Evolutionary conservation across 345 rosid species (phyloP).

Genomic region (Dipteronia dyeriana): DNA sequence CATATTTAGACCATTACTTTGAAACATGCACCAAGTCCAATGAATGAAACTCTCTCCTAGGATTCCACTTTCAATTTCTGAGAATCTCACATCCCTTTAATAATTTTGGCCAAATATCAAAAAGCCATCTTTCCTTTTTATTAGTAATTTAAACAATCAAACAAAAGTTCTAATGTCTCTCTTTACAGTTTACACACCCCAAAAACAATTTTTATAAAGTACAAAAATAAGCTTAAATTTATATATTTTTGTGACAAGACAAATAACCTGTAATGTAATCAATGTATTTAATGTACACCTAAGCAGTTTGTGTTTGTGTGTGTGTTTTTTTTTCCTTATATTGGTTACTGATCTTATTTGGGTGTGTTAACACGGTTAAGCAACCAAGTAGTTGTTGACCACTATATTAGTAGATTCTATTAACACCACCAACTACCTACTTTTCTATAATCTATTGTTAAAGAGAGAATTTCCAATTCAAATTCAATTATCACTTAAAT

Average conservation of each 20-base stretch:
- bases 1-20: too few relatives aligned
- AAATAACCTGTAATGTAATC: background rate
- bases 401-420: background rate
- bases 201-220: background rate
- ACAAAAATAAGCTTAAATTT: background rate
- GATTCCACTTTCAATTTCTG: conserved; percentile 12
- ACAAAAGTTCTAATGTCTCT: background rate
- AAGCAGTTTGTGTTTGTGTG: background rate
- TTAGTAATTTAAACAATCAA: background rate
- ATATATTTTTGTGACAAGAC: too few relatives aligned
- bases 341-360: background rate
- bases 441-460: background rate
- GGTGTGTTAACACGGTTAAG: background rate
- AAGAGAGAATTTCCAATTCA: background rate
- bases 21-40: too few relatives aligned
- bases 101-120: background rate
- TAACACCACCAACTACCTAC: background rate
- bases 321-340: too few relatives aligned
- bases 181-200: background rate
- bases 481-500: background rate
- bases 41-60: background rate
- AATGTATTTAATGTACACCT: background rate
- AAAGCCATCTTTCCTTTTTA: background rate
- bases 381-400: background rate
- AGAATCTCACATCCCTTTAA: conserved; percentile 1